Evolutionary conservation across 2,329 filamentous ascomycete species (phyloP), one percentile per base, ranked within the genome.

Genomic region (Venturia carpophila): DNA sequence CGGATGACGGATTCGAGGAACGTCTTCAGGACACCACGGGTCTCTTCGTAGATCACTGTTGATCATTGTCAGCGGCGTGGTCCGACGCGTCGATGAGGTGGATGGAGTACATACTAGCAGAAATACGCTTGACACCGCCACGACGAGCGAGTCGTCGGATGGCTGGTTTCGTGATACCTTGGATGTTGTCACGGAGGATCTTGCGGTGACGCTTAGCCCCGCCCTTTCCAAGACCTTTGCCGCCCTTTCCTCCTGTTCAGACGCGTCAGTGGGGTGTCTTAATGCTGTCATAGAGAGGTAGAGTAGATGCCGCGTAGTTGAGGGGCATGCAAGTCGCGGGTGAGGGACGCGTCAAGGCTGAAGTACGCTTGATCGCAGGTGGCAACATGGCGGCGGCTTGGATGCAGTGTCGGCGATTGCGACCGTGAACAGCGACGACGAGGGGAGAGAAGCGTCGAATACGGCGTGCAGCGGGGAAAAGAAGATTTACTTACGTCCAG

Each of bases 1-100:
- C 87, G 87, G 74, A 90, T 90, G 77, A 90, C 87, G 74, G 84
- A 83, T 80, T 89, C 87, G 70, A 90, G 85, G 85, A 89, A 90
- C 71, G 87, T 87, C 84, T 90, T 90, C 74, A 90, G 84, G 69
- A 90, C 87, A 82, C 86, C 86, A 71, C 87, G 87, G 69, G 87
- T 90, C 82, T 90, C 87, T 78, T 89, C 87, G 82, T 90, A 90
- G 79, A 90, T 90, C 86, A 90, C 83, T 83, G 68, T 15, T 62
- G 30, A 43, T 37, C 37, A 47, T 27, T 41, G 37, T 58, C 30
- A 64, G n/a, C 10, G 62, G 66, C 49, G 41, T 63, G 41, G 21
- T 45, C 27, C 1, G 41, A 34, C 49, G 27, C 10, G 37, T 9
- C 27, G 34, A 45, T 17, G 49, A 61, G 58, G 37, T 13, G 19